These are phyloP conservation scores for Scutellaria baicalensis DNA, from an alignment of 257 asterid species.

Conservation along the genomic window DNA sequence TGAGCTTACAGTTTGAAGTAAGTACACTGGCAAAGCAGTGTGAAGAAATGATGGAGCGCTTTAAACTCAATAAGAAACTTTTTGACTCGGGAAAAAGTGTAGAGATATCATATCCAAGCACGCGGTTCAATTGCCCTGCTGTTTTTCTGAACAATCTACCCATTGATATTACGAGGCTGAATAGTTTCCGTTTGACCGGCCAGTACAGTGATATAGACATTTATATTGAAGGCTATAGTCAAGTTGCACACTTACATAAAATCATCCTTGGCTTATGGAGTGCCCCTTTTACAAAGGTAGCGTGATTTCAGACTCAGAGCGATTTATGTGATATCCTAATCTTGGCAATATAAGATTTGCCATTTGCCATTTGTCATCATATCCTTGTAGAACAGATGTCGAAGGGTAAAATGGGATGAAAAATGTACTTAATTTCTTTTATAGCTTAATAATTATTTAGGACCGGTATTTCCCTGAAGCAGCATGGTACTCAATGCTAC, in stretches of 20 bases:
- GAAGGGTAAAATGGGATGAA: neutral
- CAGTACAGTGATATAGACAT: conserved; percentile 76
- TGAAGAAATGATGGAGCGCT: conserved; percentile 65
- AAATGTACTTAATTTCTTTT: neutral
- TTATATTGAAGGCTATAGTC: conserved; percentile 59
- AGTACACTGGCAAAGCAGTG: conserved; percentile 62
- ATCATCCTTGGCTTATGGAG: conserved; percentile 94
- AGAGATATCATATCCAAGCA: conserved; percentile 69
- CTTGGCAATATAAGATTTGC: neutral
- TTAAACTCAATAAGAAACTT: conserved; percentile 53
- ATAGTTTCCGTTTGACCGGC: conserved; percentile 45
- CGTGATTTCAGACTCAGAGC: neutral
- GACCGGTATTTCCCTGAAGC: neutral
- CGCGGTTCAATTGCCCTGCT: conserved; percentile 39
- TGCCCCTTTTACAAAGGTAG: conserved; percentile 84
- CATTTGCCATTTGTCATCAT: too few species aligned
- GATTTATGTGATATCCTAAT: neutral
- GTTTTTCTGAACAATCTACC: conserved; percentile 62
- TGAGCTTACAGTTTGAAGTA: conserved; percentile 69
- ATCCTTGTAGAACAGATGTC: neutral
- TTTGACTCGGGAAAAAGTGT: conserved; percentile 69
- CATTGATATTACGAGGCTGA: conserved; percentile 55
- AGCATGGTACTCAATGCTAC: neutral
- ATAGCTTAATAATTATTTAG: neutral
- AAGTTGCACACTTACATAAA: conserved; percentile 59